Conservation (phyloP, 805 yeast genomes). For the Spathaspora hagerdaliae region DNA sequence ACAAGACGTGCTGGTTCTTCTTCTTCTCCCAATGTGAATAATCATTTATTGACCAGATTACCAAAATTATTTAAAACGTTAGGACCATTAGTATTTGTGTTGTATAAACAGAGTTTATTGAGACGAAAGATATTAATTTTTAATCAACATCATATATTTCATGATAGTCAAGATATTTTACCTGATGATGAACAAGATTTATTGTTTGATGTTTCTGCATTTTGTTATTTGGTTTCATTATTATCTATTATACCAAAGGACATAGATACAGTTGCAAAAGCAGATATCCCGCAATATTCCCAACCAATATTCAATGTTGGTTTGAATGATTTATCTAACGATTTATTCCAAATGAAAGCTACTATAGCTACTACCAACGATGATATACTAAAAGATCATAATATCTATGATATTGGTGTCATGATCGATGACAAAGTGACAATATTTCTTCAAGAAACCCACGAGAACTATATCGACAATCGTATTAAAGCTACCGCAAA, state of each 20-base stretch:
- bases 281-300: slow-evolving; percentile 14
- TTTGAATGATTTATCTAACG: slow-evolving; percentile 46
- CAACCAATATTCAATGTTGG: slow-evolving; percentile 62
- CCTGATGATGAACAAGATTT: slow-evolving; percentile 2
- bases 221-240: slow-evolving; percentile 55
- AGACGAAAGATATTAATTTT: slow-evolving; percentile 53
- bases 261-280: slow-evolving; percentile 21
- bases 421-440: slow-evolving; percentile 17
- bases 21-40: slow-evolving; percentile 8
- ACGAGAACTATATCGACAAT: slow-evolving; percentile 7
- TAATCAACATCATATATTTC: slow-evolving; percentile 19
- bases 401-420: slow-evolving; percentile 46
- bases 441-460: slow-evolving; percentile 9
- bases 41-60: slow-evolving; percentile 43
- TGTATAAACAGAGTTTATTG: slow-evolving; percentile 61
- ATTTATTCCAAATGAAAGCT: slow-evolving; percentile 20
- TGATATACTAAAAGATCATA: slow-evolving; percentile 52
- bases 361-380: slow-evolving; percentile 66
- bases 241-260: slow-evolving; percentile 64
- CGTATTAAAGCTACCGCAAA: slow-evolving; percentile 26
- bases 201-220: slow-evolving; percentile 28
- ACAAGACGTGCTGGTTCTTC: neutral
- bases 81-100: slow-evolving; percentile 63
- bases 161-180: neutral
- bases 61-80: slow-evolving; percentile 43